phyloP scores from a whole-genome alignment of 768 basidiomycete genomes.

The Tephrocybe rancida region DNA sequence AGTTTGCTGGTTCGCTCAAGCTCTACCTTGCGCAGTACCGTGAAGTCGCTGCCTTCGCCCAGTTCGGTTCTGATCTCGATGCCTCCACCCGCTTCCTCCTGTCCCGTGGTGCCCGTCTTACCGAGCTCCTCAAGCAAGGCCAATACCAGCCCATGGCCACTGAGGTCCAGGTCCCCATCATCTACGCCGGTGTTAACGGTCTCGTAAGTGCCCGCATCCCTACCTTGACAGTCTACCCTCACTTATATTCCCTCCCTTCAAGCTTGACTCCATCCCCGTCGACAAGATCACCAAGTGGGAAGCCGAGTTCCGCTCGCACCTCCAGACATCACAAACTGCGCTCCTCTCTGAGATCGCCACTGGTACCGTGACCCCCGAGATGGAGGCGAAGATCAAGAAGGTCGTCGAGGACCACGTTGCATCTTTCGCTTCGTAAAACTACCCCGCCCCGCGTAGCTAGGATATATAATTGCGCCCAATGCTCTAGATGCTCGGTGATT shows the following conservation, averaged over 20 bases:
- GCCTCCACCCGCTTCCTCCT: constrained; percentile 99
- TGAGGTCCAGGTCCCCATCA: constrained; percentile 97
- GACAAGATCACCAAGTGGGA: constrained; percentile 95
- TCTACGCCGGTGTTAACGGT: constrained; percentile 99
- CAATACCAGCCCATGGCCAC: constrained; percentile 95
- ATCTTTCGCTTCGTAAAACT: constrained; percentile 66
- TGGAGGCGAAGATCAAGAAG: constrained; percentile 95
- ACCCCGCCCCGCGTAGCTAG: constrained; percentile 3
- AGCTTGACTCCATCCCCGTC: constrained; percentile 95
- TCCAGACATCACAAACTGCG: constrained; percentile 68
- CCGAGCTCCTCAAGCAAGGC: constrained; percentile 97
- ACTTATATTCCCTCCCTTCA: constrained; percentile 4
- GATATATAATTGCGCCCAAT: constrained; percentile 14
- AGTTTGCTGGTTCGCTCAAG: constrained; percentile 99
- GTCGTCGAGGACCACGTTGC: constrained; percentile 88
- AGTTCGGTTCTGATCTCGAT: constrained; percentile 99
- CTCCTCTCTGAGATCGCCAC: constrained; percentile 86
- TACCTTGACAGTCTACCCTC: neutral
- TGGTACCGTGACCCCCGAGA: constrained; percentile 85
- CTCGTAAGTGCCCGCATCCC: constrained; percentile 55
- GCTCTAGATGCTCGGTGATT: constrained; percentile 20
- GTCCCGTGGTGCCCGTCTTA: constrained; percentile 96
- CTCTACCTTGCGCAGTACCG: constrained; percentile 99
- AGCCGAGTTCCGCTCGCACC: constrained; percentile 87
- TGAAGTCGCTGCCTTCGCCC: constrained; percentile 99